These are phyloP conservation scores for Cyclospora cayetanensis DNA, from an alignment of 169 alveolate genomes.

Conservation along the genomic window DNA sequence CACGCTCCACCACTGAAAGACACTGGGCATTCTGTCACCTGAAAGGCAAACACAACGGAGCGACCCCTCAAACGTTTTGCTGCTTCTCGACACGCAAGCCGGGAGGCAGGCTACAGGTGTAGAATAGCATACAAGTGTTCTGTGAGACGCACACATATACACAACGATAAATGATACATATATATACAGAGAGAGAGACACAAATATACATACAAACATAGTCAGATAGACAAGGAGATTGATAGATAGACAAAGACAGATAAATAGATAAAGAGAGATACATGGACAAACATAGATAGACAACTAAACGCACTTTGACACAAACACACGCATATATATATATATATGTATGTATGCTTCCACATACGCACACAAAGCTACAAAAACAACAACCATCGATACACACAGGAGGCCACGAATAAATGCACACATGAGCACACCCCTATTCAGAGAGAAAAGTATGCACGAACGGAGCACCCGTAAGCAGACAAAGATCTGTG, in stretches of 20 bases:
- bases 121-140: no score
- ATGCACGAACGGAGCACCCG: not conserved
- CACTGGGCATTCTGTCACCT: slow-evolving; percentile 43
- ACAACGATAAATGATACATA: not conserved
- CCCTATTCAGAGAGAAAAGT: not conserved
- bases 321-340: not conserved
- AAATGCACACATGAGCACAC: not conserved
- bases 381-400: no score
- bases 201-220: not conserved
- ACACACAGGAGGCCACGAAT: not conserved
- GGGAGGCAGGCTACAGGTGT: no score
- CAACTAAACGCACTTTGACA: not conserved
- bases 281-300: not conserved
- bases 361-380: not conserved
- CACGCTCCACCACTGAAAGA: slow-evolving; percentile 48
- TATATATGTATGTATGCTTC: not conserved
- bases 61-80: not conserved
- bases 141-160: slow-evolving; percentile 48
- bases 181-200: no score
- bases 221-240: not conserved
- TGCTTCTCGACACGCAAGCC: no score
- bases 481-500: no score
- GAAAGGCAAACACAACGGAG: not conserved
- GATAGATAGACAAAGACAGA: not conserved
- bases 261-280: not conserved